Conservation (phyloP, 345 rosid species). For the Camelina sativa region DNA sequence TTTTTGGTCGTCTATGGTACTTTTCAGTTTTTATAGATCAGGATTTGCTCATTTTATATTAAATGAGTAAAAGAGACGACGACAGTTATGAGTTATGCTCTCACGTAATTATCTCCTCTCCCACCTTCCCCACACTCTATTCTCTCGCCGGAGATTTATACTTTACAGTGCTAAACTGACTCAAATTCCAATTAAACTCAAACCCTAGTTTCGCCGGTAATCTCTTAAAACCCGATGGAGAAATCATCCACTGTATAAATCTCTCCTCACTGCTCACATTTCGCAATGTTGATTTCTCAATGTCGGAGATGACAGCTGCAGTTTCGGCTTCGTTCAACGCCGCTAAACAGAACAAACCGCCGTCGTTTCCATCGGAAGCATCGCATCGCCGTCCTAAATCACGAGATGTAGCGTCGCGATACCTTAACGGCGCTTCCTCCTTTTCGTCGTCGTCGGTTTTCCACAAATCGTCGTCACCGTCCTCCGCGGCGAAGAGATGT, state of each 20-base stretch:
- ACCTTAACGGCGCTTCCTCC: constrained; percentile 48
- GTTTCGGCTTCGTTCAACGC: constrained; percentile 59
- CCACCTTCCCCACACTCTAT: constrained; percentile 29
- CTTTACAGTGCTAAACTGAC: neutral
- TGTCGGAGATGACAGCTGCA: constrained; percentile 64
- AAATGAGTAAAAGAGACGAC: too few species aligned
- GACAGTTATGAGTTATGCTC: too few species aligned
- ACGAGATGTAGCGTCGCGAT: constrained; percentile 82
- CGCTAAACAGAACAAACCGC: constrained; percentile 47
- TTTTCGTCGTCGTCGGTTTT: constrained; percentile 6
- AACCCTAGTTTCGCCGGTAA: constrained; percentile 38
- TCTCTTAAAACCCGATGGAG: constrained; percentile 11
- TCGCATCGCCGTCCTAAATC: constrained; percentile 64
- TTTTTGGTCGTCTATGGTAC: too few species aligned
- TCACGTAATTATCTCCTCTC: neutral
- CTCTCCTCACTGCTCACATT: constrained; percentile 14
- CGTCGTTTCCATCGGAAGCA: constrained; percentile 55
- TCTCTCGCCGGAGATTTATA: constrained; percentile 34
- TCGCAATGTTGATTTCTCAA: constrained; percentile 41
- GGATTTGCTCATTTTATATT: too few species aligned
- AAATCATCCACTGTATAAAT: neutral
- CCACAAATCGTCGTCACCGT: constrained; percentile 34
- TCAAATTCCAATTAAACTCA: neutral
- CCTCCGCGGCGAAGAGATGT: constrained; percentile 53
- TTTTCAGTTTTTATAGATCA: too few species aligned